Percentiles rank a stretch among this genome's conserved stretches.
Evolutionary conservation across 345 rosid species (phyloP).

Genomic region (Erucastrum elatum): DNA sequence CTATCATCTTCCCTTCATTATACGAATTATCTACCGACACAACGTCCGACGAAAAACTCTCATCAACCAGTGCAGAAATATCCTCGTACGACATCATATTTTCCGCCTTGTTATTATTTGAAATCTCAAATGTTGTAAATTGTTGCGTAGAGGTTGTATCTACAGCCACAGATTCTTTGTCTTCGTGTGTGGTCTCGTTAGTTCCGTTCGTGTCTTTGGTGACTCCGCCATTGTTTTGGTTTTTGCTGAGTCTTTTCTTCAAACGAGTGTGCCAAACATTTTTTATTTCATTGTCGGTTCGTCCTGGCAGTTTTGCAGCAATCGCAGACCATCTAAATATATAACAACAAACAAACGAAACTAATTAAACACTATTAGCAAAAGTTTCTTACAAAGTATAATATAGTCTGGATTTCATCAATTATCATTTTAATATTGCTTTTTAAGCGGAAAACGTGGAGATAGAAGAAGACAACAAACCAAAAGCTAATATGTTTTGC

Average conservation of each 20-base stretch:
- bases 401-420: slow-evolving; percentile 21
- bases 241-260: slow-evolving; percentile 59
- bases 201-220: slow-evolving; percentile 26
- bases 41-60: slow-evolving; percentile 54
- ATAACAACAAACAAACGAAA: slow-evolving; percentile 27
- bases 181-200: neutral
- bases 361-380: neutral
- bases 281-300: slow-evolving; percentile 85
- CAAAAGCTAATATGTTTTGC: slow-evolving; percentile 33
- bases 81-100: slow-evolving; percentile 24
- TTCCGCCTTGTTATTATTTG: slow-evolving; percentile 8
- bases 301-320: slow-evolving; percentile 73
- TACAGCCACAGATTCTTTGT: slow-evolving; percentile 12
- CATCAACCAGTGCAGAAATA: slow-evolving; percentile 43
- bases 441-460: slow-evolving; percentile 21
- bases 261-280: slow-evolving; percentile 84
- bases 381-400: neutral
- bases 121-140: slow-evolving; percentile 19
- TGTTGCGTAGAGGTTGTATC: slow-evolving; percentile 37
- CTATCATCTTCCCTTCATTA: neutral
- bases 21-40: slow-evolving; percentile 38
- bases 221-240: slow-evolving; percentile 32
- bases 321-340: slow-evolving; percentile 76
- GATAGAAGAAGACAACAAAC: slow-evolving; percentile 28
- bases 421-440: slow-evolving; percentile 13